Evolutionary conservation across 2,329 filamentous ascomycete genomes (phyloP), one percentile per base, ranked within the genome.

Genomic region (Pleomassaria siparia): DNA sequence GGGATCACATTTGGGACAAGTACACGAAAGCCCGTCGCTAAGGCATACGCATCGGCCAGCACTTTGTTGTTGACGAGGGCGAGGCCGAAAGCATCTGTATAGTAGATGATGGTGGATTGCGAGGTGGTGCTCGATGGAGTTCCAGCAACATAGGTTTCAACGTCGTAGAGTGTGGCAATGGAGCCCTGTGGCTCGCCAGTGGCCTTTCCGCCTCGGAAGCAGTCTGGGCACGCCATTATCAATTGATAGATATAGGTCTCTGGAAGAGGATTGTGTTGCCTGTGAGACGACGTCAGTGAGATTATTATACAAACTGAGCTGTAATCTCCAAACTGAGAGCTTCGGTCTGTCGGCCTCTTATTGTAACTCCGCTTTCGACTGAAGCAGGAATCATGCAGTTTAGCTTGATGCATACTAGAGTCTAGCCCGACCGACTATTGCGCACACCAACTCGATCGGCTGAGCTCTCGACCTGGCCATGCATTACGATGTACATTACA

Each of bases 81-180:
- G 35, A 59, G 55, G n/a, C 58, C 61, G 32, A 64, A 62, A 37
- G 54, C 58, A 42, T 64, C 61, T 16, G 58, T 59, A 50, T 46
- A 55, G 48, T 52, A 51, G 44, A 64, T 54, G 48, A 64, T 57
- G 4, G 56, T 59, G 7, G 47, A 49, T 20, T 37, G 16, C 4
- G 57, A 44, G 4, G 50, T 42, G 9, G 45, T 21, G 2, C 32
- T 44, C 13, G 6, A 11, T 26, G 22, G 24, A 12, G 53, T 46
- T 3, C 10, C 28, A 18, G 58, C 55, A 21, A 63, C 47, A 46
- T 64, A 64, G 5, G 59, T 64, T 12, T 30, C n/a, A 22, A 44
- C 2, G 37, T 45, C 49, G 36, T 56, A 33, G 22, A 51, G 16
- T 1, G 50, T 51, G 16, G 36, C n/a, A 12, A 40, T 36, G 28